These are phyloP conservation scores for Penicillium samsonianum DNA, from an alignment of 495 filamentous ascomycete genomes.

Conservation along the genomic window DNA sequence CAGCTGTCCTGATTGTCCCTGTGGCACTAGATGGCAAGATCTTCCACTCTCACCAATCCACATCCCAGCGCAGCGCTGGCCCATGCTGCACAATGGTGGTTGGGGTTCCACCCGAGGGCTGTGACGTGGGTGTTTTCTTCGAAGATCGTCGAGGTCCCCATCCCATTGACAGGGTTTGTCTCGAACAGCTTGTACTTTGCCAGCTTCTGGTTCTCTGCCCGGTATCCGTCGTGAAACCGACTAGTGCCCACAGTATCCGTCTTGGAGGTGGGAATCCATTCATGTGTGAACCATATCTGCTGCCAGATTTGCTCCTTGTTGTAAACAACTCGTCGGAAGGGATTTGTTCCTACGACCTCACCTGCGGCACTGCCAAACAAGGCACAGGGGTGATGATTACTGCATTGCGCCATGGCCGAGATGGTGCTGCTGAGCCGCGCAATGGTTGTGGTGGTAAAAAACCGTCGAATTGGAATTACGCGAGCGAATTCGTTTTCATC, in stretches of 20 bases:
- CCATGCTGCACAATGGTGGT: slow-evolving; percentile 62
- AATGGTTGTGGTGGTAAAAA: slow-evolving; percentile 51
- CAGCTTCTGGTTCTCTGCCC: slow-evolving; percentile 45
- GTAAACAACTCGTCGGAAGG: slow-evolving; percentile 55
- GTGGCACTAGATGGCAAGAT: slow-evolving; percentile 55
- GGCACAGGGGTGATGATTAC: slow-evolving; percentile 53
- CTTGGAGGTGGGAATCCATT: slow-evolving; percentile 50
- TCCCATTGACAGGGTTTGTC: slow-evolving; percentile 37
- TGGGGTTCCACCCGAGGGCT: slow-evolving; percentile 66
- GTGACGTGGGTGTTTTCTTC: slow-evolving; percentile 61
- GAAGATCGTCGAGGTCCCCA: slow-evolving; percentile 51
- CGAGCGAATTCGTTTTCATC: slow-evolving; percentile 62
- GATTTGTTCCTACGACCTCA: slow-evolving; percentile 55
- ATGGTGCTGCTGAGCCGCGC: slow-evolving; percentile 38
- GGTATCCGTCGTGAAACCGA: slow-evolving; percentile 62
- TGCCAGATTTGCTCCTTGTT: slow-evolving; percentile 56
- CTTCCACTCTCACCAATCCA: slow-evolving; percentile 68
- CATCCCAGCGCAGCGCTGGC: slow-evolving; percentile 61
- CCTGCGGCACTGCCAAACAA: slow-evolving; percentile 61
- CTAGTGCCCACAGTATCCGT: slow-evolving; percentile 42
- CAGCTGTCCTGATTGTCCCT: not conserved
- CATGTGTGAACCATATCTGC: slow-evolving; percentile 63
- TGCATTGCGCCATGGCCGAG: slow-evolving; percentile 46
- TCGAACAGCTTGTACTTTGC: slow-evolving; percentile 35
- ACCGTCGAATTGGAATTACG: slow-evolving; percentile 54